These are phyloP conservation scores for Tetrastigma voinierianum DNA, from an alignment of 164 flowering plant species.

Conservation along the genomic window DNA sequence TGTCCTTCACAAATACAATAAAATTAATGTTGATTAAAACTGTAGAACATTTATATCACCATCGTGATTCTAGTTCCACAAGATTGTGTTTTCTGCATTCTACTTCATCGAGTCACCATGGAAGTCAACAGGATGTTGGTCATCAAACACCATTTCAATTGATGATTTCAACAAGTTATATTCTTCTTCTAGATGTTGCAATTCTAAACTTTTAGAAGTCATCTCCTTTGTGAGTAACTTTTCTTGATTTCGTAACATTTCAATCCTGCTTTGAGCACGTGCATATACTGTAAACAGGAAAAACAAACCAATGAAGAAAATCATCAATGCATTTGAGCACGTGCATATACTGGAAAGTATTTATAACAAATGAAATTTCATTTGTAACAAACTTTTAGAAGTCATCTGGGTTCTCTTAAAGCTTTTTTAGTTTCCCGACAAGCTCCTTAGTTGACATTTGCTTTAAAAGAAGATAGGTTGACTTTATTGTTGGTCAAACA, in stretches of 20 bases:
- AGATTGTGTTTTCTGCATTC: constrained; percentile 34
- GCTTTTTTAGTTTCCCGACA: background rate
- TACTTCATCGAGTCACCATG: constrained; percentile 39
- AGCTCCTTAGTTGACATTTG: background rate
- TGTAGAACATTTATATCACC: constrained; percentile 31
- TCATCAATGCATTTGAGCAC: no score
- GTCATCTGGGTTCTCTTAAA: no score
- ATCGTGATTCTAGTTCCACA: constrained; percentile 35
- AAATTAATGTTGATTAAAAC: constrained; percentile 1
- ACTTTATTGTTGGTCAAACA: background rate
- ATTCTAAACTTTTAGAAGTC: constrained; percentile 21
- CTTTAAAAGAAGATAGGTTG: background rate
- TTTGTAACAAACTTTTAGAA: no score
- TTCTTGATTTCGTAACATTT: constrained; percentile 27
- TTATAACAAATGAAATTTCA: no score
- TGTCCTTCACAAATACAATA: background rate
- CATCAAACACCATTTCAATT: constrained; percentile 48
- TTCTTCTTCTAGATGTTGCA: constrained; percentile 43
- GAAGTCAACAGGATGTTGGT: constrained; percentile 40
- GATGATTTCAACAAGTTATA: constrained; percentile 43
- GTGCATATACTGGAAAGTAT: no score
- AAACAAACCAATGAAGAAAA: constrained; percentile 1
- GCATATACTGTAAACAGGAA: constrained; percentile 24
- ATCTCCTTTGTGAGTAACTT: constrained; percentile 27
- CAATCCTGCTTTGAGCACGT: constrained; percentile 18